These are phyloP conservation scores for Aspergillus hiratsukae DNA, from an alignment of 2,329 filamentous ascomycete genomes.

Conservation along the genomic window DNA sequence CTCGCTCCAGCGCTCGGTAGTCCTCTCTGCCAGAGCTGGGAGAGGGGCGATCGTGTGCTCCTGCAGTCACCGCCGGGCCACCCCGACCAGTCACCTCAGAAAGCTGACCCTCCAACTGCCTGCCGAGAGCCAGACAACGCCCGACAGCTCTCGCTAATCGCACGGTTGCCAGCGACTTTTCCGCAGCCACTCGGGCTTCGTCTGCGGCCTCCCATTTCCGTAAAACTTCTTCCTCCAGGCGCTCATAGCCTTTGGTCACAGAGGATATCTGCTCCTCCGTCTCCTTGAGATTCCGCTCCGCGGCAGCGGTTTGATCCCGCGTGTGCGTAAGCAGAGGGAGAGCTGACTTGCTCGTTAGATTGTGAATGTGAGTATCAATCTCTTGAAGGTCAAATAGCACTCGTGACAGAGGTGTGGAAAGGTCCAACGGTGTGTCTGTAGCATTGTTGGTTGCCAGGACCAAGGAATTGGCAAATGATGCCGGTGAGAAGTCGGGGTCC, in stretches of 20 bases:
- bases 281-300: conserved; percentile 65
- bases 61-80: conserved; percentile 24
- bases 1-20: conserved; percentile 74
- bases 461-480: conserved; percentile 80
- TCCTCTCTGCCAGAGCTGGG: conserved; percentile 55
- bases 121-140: conserved; percentile 72
- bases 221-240: conserved; percentile 80
- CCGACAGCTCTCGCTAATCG: conserved; percentile 71
- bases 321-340: conserved; percentile 77
- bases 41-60: conserved; percentile 28
- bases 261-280: conserved; percentile 75
- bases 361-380: conserved; percentile 92
- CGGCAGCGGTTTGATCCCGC: conserved; percentile 66
- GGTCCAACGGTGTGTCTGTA: conserved; percentile 82
- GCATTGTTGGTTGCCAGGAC: conserved; percentile 89
- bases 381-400: conserved; percentile 97
- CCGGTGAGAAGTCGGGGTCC: conserved; percentile 72
- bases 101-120: conserved; percentile 84
- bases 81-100: conserved; percentile 57
- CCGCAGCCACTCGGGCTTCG: conserved; percentile 71
- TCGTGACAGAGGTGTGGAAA: conserved; percentile 86
- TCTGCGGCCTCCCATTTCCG: conserved; percentile 82
- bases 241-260: conserved; percentile 77
- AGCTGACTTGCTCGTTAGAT: conserved; percentile 77
- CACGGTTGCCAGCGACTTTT: conserved; percentile 75